These are phyloP conservation scores for Hanseniaspora lachancei DNA, from an alignment of 805 yeast genomes.

Conservation along the genomic window DNA sequence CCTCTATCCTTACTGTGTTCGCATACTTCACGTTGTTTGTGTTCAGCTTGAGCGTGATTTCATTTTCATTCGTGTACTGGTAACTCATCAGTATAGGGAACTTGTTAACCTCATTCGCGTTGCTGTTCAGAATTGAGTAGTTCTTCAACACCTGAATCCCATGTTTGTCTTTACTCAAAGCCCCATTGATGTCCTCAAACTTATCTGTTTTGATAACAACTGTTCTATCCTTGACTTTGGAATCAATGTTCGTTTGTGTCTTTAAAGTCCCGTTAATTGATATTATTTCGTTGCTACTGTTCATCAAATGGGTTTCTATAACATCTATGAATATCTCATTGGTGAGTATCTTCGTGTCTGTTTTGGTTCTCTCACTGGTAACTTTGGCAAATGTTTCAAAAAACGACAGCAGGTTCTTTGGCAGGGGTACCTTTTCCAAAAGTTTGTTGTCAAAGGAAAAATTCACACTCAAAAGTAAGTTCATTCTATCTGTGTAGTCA, in stretches of 20 bases:
- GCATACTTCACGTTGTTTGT: not conserved
- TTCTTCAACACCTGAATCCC: conserved; percentile 5
- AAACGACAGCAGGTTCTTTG: conserved; percentile 4
- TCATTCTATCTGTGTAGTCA: conserved; percentile 11
- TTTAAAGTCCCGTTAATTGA: not conserved
- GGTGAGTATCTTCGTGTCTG: not conserved
- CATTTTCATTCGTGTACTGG: conserved; percentile 2
- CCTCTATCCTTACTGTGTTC: not conserved
- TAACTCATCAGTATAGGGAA: conserved; percentile 5
- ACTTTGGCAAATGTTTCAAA: conserved; percentile 4
- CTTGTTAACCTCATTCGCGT: not conserved
- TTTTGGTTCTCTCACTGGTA: conserved; percentile 1
- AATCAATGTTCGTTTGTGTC: not conserved
- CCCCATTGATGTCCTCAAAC: conserved; percentile 2
- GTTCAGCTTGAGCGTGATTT: conserved; percentile 5
- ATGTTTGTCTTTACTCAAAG: conserved; percentile 1
- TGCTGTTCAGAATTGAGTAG: not conserved
- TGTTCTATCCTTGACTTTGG: not conserved
- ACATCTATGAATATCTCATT: conserved; percentile 11
- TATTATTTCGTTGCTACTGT: not conserved
- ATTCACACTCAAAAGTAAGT: not conserved
- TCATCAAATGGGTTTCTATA: not conserved
- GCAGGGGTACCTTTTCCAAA: not conserved
- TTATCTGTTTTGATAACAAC: conserved; percentile 2
- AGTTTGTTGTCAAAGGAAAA: not conserved